Evolutionary conservation across 345 rosid species (phyloP).

Genomic region (Arabidopsis arenosa): DNA sequence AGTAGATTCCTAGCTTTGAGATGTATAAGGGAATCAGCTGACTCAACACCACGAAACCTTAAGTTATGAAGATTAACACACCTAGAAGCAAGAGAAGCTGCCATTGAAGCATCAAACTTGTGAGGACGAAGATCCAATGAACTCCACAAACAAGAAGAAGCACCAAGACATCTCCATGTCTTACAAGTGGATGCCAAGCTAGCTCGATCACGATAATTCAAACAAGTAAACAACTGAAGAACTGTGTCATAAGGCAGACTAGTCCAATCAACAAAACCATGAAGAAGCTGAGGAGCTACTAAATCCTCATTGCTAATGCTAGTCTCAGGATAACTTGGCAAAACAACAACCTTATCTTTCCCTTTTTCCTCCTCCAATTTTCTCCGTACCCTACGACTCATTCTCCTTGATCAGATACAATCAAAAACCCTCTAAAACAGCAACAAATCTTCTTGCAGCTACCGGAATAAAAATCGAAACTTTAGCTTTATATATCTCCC

Average conservation of each 20-base stretch:
- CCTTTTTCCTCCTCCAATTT: conserved; percentile 73
- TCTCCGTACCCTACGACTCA: conserved; percentile 83
- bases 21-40: conserved; percentile 74
- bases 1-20: conserved; percentile 65
- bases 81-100: conserved; percentile 64
- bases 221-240: conserved; percentile 67
- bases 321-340: conserved; percentile 58
- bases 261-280: conserved; percentile 65
- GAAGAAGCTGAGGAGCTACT: conserved; percentile 41
- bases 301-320: conserved; percentile 56
- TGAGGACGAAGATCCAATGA: conserved; percentile 80
- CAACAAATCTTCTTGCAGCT: conserved; percentile 19
- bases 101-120: conserved; percentile 59
- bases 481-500: neutral
- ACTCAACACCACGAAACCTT: conserved; percentile 78
- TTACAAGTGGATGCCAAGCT: conserved; percentile 71
- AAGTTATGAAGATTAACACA: conserved; percentile 64
- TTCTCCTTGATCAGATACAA: conserved; percentile 42
- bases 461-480: neutral
- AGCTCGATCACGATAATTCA: conserved; percentile 82
- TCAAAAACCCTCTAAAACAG: neutral
- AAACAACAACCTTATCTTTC: conserved; percentile 54
- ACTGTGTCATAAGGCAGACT: conserved; percentile 75
- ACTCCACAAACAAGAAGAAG: conserved; percentile 72
- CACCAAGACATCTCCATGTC: conserved; percentile 64